phyloP scores from a whole-genome alignment of 1,284 basidiomycete species.

The Veloboletus limbatus region DNA sequence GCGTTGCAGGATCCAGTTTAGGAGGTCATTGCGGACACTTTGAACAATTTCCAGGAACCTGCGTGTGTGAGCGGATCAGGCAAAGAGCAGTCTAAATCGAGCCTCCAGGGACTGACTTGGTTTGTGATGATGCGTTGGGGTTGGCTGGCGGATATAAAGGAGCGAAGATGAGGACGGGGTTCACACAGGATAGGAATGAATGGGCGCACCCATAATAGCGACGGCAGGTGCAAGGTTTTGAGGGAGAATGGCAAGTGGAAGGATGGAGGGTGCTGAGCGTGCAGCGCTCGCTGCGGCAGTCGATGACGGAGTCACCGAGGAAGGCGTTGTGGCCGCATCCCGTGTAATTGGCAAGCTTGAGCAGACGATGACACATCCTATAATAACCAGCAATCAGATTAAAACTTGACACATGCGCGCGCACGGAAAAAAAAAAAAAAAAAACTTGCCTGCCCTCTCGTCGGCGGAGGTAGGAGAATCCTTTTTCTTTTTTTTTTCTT shows the following conservation, averaged over 20 bases:
- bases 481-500: conserved; percentile 24
- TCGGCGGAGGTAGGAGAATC: conserved; percentile 67
- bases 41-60: conserved; percentile 44
- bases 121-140: conserved; percentile 31
- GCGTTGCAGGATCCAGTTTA: neutral
- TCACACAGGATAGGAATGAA: neutral
- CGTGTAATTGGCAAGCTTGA: conserved; percentile 49
- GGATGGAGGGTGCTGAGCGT: conserved; percentile 50
- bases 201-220: conserved; percentile 53
- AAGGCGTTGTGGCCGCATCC: conserved; percentile 57
- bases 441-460: conserved; percentile 35
- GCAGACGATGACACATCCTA: conserved; percentile 63
- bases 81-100: conserved; percentile 5
- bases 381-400: neutral
- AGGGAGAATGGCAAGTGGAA: conserved; percentile 38
- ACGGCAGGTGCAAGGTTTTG: conserved; percentile 46
- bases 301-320: conserved; percentile 47
- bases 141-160: conserved; percentile 31
- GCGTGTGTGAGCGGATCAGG: conserved; percentile 12
- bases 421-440: no score
- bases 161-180: conserved; percentile 3
- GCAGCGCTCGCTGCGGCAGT: conserved; percentile 50
- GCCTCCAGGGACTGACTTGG: conserved; percentile 32
- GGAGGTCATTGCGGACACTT: conserved; percentile 34
- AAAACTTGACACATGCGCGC: neutral